phyloP scores from a whole-genome alignment of 257 asterid species.

The Henckelia pumila region DNA sequence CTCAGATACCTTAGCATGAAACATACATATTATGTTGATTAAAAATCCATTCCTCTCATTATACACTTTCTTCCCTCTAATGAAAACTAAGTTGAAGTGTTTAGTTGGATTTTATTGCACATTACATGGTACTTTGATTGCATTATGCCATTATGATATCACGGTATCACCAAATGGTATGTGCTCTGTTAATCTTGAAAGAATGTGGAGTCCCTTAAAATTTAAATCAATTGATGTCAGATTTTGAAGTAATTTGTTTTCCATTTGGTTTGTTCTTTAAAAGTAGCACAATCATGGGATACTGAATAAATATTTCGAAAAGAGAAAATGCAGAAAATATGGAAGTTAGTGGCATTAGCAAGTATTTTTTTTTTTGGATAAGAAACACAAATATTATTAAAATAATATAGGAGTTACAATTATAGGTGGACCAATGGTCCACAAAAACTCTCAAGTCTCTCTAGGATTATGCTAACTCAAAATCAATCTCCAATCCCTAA shows the following conservation, averaged over 20 bases:
- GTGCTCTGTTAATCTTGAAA: not conserved
- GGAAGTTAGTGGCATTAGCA: not conserved
- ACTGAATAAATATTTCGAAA: not conserved
- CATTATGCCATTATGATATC: not conserved
- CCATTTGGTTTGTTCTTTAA: not conserved
- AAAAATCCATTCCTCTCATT: not conserved
- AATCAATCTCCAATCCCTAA: too few relatives aligned
- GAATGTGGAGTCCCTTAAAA: not conserved
- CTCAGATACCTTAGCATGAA: not conserved
- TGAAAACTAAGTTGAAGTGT: not conserved
- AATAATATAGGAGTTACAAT: too few relatives aligned
- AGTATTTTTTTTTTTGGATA: too few relatives aligned
- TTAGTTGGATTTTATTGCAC: not conserved
- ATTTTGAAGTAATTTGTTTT: not conserved
- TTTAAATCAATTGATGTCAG: not conserved
- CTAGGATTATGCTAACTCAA: too few relatives aligned
- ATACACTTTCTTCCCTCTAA: not conserved
- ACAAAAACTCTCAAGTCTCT: too few relatives aligned
- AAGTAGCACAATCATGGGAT: not conserved
- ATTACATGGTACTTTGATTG: not conserved
- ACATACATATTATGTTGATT: not conserved
- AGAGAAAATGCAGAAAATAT: not conserved
- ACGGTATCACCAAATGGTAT: not conserved
- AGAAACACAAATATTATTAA: too few relatives aligned
- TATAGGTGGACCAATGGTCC: too few relatives aligned